Base-by-base conservation (phyloP, 1,284 basidiomycete genomes). In the Apiotrichum brassicae region DNA sequence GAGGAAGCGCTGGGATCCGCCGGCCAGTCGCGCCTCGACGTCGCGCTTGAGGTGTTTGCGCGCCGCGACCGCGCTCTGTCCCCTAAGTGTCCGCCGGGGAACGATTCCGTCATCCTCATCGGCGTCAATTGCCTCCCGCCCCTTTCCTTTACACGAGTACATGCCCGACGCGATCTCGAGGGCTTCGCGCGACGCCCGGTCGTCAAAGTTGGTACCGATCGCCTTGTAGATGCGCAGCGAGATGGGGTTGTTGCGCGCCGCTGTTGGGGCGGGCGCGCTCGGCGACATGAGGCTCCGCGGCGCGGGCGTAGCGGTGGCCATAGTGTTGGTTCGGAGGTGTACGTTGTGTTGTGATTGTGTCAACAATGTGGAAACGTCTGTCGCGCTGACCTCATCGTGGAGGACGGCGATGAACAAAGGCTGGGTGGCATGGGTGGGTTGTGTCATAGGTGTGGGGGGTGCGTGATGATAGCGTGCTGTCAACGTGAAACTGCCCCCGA, bases 221-320 rank as follows among this genome's bases (percentile, higher is more conserved):
- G 94, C 83, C 70, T 94, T 94, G 73, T 88, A 90, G 18, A 94
- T 76, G n/a, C 89, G 79, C 6, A 87, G 73, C 18, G 85, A 82
- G 41, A 93, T 79, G 2, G 89, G 88, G 56, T 77, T 77, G 42
- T 72, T 63, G 34, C 68, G 53, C 25, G 61, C 48, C 8, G 62
- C 57, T 20, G 65, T 52, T 4, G 66, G 59, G 0, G 57, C 55
- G 0, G 64, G 60, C 3, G 61, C 55, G 28, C 28, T 30, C 28
- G 28, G 28, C 8, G 28, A 9, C n/a, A 46, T 20, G n/a, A 46
- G 20, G 3, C 23, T 19, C 3, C 45, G 45, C 14, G 45, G 28
- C 6, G 9, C 14, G 6, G 45, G 39, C 14, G 39, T 18, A 13
- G 32, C 37, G 7, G 39, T 28, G 5, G 43, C 19, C 34, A 37